phyloP scores from a whole-genome alignment of 106 monocot genomes.

The Xerophyta viscosa region DNA sequence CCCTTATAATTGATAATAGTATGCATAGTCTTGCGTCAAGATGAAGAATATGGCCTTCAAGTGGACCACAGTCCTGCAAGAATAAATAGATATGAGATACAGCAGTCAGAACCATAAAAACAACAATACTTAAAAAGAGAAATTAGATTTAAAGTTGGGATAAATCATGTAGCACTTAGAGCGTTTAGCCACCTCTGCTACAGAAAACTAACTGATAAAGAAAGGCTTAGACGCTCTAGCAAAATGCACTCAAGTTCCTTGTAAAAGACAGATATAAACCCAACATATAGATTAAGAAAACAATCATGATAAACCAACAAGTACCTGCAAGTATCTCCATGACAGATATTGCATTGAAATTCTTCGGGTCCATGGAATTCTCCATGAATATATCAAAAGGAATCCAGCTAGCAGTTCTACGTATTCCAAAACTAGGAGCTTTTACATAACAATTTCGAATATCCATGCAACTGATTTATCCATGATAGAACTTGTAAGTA shows the following conservation, averaged over 20 bases:
- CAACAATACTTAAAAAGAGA: too few relatives aligned
- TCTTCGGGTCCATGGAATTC: slow-evolving; percentile 73
- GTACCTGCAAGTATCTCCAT: slow-evolving; percentile 70
- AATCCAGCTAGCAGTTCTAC: slow-evolving; percentile 58
- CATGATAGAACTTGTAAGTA: slow-evolving; percentile 27
- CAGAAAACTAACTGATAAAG: not conserved
- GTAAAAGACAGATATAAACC: too few relatives aligned
- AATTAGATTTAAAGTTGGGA: slow-evolving; percentile 15
- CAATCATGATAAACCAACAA: not conserved
- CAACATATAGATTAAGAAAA: too few relatives aligned
- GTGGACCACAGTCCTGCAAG: slow-evolving; percentile 56
- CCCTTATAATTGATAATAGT: slow-evolving; percentile 64
- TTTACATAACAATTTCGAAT: slow-evolving; percentile 14
- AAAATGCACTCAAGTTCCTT: too few relatives aligned
- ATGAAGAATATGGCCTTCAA: slow-evolving; percentile 82
- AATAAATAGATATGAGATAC: not conserved
- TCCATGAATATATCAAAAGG: slow-evolving; percentile 87
- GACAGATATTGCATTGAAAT: slow-evolving; percentile 60
- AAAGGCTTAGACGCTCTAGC: not conserved
- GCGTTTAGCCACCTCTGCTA: slow-evolving; percentile 69
- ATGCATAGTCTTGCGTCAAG: slow-evolving; percentile 80
- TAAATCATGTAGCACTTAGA: slow-evolving; percentile 67
- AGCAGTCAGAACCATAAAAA: too few relatives aligned
- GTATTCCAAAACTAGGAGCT: slow-evolving; percentile 28
- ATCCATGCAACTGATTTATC: slow-evolving; percentile 29